Base-by-base conservation (phyloP, 352 stramenopile genomes). In the Globisporangium spinosum region DNA sequence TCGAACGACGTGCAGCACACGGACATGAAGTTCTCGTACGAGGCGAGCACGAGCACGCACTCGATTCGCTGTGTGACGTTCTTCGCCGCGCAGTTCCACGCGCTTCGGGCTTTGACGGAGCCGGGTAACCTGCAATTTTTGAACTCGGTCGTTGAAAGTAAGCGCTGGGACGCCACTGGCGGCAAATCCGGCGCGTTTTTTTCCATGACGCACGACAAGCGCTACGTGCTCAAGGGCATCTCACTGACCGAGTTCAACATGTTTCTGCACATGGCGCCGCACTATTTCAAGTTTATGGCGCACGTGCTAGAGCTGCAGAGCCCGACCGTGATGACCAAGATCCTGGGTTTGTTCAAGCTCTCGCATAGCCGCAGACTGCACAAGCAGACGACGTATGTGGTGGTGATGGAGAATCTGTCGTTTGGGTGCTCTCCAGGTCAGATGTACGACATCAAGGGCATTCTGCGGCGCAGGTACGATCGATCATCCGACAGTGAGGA, bases 171-270 rank as follows among this genome's bases (percentile, higher is more conserved):
- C 63, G 83, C 86, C 1, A 84, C 76, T n/a, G 88, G 88, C 51
- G 88, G 88, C 49, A 96, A 96, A 43, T 96, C 88, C 1, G 88
- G 88, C 40, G 88, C 88, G 2, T 94, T 93, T 65, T 96, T 96
- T 67, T 92, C 83, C 4, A 83, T 93, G 79, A 86, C 84, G 1
- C 85, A 94, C 58, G 88, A 96, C 68, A 92, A 90, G 64, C 85
- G 87, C 1, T 96, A 89, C 56, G 79, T 96, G 35, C 64, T 96
- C 35, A 96, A 96, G 59, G 88, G 88, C 6, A 94, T 96, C 57
- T 88, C 88, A 2, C 75, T 93, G 71, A 92, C 77, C 17, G 88
- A 96, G 69, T 94, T 93, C 70, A 96, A 96, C 70, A 96, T 96
- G 88, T 96, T 96, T 55, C 71, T 94, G 60, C 85, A 96, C 72